Conservation (phyloP, 176 grass and related monocot species). For the Alloteropsis semialata region DNA sequence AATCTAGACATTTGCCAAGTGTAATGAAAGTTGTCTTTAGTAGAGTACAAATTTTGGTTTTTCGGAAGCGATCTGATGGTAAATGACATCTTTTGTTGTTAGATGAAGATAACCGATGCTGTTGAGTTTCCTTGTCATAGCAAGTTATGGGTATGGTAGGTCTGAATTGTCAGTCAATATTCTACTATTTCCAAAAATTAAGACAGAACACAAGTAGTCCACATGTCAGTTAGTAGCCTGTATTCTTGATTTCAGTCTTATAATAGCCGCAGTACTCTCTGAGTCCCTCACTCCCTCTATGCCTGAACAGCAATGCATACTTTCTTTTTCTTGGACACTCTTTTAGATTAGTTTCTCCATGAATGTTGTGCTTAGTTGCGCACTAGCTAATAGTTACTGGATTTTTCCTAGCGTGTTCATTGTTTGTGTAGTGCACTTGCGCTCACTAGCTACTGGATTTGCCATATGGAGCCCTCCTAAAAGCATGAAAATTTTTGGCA, state of each 20-base stretch:
- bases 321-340: no score
- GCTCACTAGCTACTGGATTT: no score
- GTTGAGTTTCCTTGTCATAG: slow-evolving; percentile 40
- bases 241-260: slow-evolving; percentile 3
- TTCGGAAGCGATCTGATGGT: background rate
- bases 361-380: no score
- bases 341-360: no score
- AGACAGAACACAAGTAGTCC: background rate
- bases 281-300: no score
- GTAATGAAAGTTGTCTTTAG: background rate
- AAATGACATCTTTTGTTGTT: background rate
- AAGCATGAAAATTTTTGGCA: no score
- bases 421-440: no score
- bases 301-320: no score
- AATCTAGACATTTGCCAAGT: slow-evolving; percentile 8
- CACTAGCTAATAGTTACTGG: no score
- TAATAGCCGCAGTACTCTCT: no score
- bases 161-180: background rate
- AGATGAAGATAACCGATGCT: slow-evolving; percentile 31
- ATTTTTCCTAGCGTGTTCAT: no score
- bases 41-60: background rate
- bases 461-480: no score
- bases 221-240: background rate
- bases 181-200: background rate
- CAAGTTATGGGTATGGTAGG: slow-evolving; percentile 48